phyloP scores from a whole-genome alignment of 441 rosid genomes.

The Corymbia citriodora region DNA sequence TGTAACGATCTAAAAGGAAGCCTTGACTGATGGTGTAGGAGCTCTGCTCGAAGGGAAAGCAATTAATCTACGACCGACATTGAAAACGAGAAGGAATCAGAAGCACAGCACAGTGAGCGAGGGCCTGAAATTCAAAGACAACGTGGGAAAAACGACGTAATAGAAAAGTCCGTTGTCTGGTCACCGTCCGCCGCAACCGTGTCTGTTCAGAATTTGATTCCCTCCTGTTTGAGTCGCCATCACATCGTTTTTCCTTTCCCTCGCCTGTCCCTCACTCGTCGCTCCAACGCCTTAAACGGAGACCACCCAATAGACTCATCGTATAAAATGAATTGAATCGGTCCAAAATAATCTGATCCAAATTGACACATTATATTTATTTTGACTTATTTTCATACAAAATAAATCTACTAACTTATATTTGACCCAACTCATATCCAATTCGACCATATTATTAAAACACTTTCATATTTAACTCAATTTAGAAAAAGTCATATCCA shows the following conservation, averaged over 20 bases:
- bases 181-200: background rate
- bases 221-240: background rate
- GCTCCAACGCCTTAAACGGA: background rate
- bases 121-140: too few relatives aligned
- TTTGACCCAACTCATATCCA: background rate
- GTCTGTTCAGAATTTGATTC: background rate
- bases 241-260: background rate
- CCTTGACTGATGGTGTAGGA: background rate
- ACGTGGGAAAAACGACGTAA: background rate
- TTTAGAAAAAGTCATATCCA: too few relatives aligned
- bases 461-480: background rate
- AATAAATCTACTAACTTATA: background rate
- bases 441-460: background rate
- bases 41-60: background rate
- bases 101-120: too few relatives aligned
- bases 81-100: too few relatives aligned
- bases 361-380: background rate
- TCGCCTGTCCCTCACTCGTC: too few relatives aligned
- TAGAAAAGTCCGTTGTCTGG: background rate
- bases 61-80: background rate
- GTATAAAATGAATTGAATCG: too few relatives aligned
- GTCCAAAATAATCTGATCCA: background rate
- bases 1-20: background rate
- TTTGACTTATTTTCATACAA: background rate
- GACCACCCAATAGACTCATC: background rate